Evolutionary conservation across 257 asterid species (phyloP).

Genomic region (Thymus quinquecostatus): DNA sequence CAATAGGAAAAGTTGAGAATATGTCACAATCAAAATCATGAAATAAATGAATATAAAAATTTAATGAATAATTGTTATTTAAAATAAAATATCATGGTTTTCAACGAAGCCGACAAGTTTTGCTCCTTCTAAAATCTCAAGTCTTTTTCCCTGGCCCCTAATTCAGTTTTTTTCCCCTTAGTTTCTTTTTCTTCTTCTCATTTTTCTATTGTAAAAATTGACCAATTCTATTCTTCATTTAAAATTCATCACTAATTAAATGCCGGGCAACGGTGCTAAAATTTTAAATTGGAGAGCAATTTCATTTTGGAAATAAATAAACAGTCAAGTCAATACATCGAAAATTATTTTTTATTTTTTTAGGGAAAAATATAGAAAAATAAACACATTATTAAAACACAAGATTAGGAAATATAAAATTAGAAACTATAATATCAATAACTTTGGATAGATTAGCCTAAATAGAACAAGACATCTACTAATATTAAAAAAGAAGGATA

Average conservation of each 20-base stretch:
- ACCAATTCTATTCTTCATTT: constrained; percentile 1
- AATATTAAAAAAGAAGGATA: too few relatives aligned
- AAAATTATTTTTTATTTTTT: too few relatives aligned
- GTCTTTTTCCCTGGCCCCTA: not conserved
- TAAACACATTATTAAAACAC: not conserved
- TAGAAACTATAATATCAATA: not conserved
- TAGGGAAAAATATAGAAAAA: too few relatives aligned
- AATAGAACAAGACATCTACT: too few relatives aligned
- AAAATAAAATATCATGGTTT: not conserved
- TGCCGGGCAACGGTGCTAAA: not conserved
- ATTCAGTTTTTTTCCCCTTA: not conserved
- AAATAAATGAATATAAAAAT: not conserved
- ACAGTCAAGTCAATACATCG: not conserved
- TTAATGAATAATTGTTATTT: not conserved
- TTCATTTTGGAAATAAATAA: not conserved
- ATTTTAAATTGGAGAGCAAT: not conserved
- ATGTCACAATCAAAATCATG: not conserved
- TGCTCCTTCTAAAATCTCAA: constrained; percentile 8
- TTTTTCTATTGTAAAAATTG: not conserved
- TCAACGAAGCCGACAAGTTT: constrained; percentile 10
- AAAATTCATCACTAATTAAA: not conserved
- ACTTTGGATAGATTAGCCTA: too few relatives aligned
- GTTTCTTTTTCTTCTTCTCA: too few relatives aligned
- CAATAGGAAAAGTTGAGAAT: constrained; percentile 6
- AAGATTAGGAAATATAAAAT: not conserved